Evolutionary conservation across 345 rosid genomes (phyloP), one percentile per base, ranked within the genome.

Genomic region (Mercurialis annua): DNA sequence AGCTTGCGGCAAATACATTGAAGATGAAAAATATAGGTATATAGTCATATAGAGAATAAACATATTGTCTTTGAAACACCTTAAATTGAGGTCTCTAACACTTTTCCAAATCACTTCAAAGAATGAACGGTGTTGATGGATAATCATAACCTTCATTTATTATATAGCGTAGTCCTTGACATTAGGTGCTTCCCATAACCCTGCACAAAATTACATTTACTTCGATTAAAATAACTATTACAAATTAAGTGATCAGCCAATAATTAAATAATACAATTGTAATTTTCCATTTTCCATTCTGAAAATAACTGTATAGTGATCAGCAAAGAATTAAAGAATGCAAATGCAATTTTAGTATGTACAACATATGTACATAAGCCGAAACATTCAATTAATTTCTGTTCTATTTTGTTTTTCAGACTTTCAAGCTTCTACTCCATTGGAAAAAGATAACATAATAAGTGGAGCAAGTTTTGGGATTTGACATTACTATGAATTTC

Each of bases 121-220:
- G 62, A 52, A 20, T 65, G 55, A 43, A 67, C 36, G 44, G 56
- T 56, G 62, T 62, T 69, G 72, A 63, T 71, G 72, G 59, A 67
- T 44, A 30, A 44, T 56, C 78, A 70, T 64, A 62, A 46, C 64
- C 46, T 64, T 84, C 81, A 76, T 53, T 81, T 81, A 67, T 84
- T 69, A 50, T 59, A 65, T 4, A 76, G 47, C 48, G 79, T 67
- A 20, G 82, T 51, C 84, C 82, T 77, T 66, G 84, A 60, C 79
- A 58, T 59, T 56, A 79, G 72, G 58, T 67, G 83, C 77, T 81
- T 84, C 77, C 71, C 83, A 29, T 79, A 55, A 54, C 58, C 80
- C 91, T 86, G 76, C 59, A 11, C 64, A 60, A 55, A 18, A 40
- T 9, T 36, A 36, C 4, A 9, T 14, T 12, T 2, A 16, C 21